These are phyloP conservation scores for Vitellaria paradoxa DNA, from an alignment of 179 eudicot genomes.

Conservation along the genomic window DNA sequence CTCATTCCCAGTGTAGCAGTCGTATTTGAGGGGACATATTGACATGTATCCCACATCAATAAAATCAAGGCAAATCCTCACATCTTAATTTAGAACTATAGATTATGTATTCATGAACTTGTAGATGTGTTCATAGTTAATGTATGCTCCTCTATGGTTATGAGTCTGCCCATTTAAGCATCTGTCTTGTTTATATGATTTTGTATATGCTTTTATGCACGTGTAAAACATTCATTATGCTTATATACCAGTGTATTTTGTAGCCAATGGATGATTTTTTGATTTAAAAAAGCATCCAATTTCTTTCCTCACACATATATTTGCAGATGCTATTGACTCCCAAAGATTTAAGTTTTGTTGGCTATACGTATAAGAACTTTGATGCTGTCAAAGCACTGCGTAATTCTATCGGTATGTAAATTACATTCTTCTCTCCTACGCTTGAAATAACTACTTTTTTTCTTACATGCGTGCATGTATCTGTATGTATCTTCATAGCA, in stretches of 20 bases:
- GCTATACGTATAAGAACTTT: constrained; percentile 89
- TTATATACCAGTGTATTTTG: neutral
- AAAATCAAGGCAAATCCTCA: too few species aligned
- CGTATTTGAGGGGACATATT: too few species aligned
- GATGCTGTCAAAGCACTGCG: constrained; percentile 83
- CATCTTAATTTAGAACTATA: too few species aligned
- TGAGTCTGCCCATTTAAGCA: too few species aligned
- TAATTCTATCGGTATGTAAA: constrained; percentile 47
- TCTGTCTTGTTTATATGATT: too few species aligned
- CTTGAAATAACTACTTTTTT: neutral
- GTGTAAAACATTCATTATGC: too few species aligned
- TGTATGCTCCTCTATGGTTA: too few species aligned
- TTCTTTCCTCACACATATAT: neutral
- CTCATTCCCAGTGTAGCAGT: too few species aligned
- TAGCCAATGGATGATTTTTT: neutral
- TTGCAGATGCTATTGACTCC: constrained; percentile 59
- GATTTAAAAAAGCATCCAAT: neutral
- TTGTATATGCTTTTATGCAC: too few species aligned
- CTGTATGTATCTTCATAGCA: constrained; percentile 3
- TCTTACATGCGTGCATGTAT: neutral
- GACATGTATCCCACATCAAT: too few species aligned
- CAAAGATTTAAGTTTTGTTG: constrained; percentile 86
- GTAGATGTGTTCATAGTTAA: too few species aligned
- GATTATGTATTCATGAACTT: too few species aligned
- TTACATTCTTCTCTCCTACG: neutral